Evolutionary conservation across 23 red algal species (phyloP).

Genomic region (Gracilaria gracilis): DNA sequence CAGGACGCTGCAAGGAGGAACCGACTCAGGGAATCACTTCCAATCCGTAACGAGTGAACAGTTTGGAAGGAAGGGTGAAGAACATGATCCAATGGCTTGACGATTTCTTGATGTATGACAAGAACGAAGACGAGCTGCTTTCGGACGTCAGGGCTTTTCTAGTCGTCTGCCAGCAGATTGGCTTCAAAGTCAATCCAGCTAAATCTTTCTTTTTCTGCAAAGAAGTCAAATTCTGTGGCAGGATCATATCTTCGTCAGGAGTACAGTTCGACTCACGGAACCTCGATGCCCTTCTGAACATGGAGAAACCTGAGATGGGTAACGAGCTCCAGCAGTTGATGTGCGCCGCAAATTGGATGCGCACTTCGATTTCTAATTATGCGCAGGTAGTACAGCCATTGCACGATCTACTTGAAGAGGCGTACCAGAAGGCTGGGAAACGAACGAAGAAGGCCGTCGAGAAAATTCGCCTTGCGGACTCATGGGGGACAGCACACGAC

Average conservation of each 20-base stretch:
- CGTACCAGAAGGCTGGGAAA: conserved; percentile 16
- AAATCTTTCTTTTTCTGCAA: conserved; percentile 26
- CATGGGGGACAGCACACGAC: background rate
- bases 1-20: conserved; percentile 16
- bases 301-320: background rate
- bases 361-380: conserved; percentile 28
- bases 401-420: conserved; percentile 30
- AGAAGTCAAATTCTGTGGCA: conserved; percentile 37
- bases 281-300: conserved; percentile 11
- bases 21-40: conserved; percentile 57
- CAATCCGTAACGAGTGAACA: conserved; percentile 3
- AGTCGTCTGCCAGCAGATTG: background rate
- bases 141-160: conserved; percentile 6
- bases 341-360: conserved; percentile 64
- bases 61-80: background rate
- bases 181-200: conserved; percentile 18
- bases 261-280: conserved; percentile 1
- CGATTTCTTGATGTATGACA: conserved; percentile 38
- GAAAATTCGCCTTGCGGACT: background rate
- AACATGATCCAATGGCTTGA: conserved; percentile 47
- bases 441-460: conserved; percentile 8
- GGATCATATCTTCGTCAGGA: conserved; percentile 14
- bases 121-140: conserved; percentile 18
- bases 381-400: background rate
- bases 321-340: conserved; percentile 52